These are phyloP conservation scores for Hydrangea macrophylla DNA, from an alignment of 148 eudicot genomes.

Conservation along the genomic window DNA sequence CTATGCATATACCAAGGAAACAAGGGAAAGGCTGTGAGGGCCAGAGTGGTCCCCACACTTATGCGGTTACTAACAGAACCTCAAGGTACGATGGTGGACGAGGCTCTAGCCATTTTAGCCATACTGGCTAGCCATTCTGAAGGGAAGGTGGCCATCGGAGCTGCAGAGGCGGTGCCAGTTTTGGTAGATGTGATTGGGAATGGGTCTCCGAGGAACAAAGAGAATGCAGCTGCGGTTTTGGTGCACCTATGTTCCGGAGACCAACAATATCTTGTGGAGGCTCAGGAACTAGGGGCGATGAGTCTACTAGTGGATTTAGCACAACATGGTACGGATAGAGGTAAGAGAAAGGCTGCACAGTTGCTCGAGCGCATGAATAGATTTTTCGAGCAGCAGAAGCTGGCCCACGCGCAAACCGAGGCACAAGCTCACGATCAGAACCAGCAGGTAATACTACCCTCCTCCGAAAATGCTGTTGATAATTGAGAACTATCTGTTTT, in stretches of 20 bases:
- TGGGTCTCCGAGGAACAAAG: conserved; percentile 94
- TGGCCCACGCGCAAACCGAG: conserved; percentile 43
- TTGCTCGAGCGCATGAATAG: conserved; percentile 71
- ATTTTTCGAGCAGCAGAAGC: conserved; percentile 63
- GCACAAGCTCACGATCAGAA: conserved; percentile 13
- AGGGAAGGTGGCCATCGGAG: conserved; percentile 74
- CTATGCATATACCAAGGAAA: conserved; percentile 91
- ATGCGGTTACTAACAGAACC: conserved; percentile 76
- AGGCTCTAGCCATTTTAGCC: conserved; percentile 82
- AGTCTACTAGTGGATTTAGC: conserved; percentile 51
- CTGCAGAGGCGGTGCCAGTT: conserved; percentile 72
- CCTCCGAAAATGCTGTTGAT: conserved; percentile 26
- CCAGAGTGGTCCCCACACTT: conserved; percentile 73
- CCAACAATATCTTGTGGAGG: conserved; percentile 47
- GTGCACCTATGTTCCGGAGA: conserved; percentile 85
- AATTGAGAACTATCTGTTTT: conserved; percentile 22
- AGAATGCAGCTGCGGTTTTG: conserved; percentile 88
- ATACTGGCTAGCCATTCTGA: conserved; percentile 84
- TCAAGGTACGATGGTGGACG: conserved; percentile 84
- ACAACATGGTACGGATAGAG: conserved; percentile 83
- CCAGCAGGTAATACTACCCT: conserved; percentile 9
- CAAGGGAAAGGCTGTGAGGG: conserved; percentile 87
- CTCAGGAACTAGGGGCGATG: conserved; percentile 65
- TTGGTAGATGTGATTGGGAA: conserved; percentile 69
- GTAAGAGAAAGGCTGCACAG: conserved; percentile 79